A percentile compares a stretch with the other conserved stretches of the same genome.
These are phyloP conservation scores for Quercus agrifolia DNA, from an alignment of 306 rosid species.

Conservation along the genomic window DNA sequence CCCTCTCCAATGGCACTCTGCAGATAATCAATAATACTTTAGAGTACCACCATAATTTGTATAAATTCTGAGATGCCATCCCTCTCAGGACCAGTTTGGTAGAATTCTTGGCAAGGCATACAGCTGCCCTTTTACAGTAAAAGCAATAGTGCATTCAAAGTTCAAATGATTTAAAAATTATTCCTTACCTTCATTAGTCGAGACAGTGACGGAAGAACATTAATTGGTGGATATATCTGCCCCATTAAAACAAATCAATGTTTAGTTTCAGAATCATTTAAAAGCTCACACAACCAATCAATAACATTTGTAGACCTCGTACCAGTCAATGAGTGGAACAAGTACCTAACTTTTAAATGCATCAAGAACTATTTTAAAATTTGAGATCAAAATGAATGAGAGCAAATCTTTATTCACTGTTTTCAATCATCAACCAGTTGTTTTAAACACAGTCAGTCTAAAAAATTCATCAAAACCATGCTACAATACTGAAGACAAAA, in stretches of 20 bases:
- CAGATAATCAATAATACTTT: slow-evolving; percentile 27
- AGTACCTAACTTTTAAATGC: background rate
- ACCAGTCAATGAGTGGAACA: background rate
- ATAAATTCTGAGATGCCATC: slow-evolving; percentile 10
- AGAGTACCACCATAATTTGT: background rate
- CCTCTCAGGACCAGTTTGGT: background rate
- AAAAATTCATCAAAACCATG: slow-evolving; percentile 5
- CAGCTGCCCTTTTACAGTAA: background rate
- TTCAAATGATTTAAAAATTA: slow-evolving; percentile 14
- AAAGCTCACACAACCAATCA: slow-evolving; percentile 1
- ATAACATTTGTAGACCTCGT: slow-evolving; percentile 5
- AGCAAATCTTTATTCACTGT: background rate
- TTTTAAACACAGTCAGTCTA: background rate
- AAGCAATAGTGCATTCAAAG: slow-evolving; percentile 2
- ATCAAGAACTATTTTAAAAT: slow-evolving; percentile 1
- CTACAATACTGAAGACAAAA: slow-evolving; percentile 1
- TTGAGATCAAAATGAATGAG: background rate
- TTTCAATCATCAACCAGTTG: slow-evolving; percentile 13
- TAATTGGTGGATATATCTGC: slow-evolving; percentile 98
- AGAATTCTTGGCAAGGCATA: background rate
- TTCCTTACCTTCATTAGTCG: slow-evolving; percentile 93
- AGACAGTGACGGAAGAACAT: slow-evolving; percentile 96
- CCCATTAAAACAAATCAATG: slow-evolving; percentile 25
- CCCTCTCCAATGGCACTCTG: slow-evolving; percentile 99
- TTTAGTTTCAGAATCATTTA: slow-evolving; percentile 28